A percentile compares a stretch with the other conserved stretches of the same genome.
Evolutionary conservation across 1,139 yeast genomes (phyloP).

Genomic region (Candida buenavistaensis): DNA sequence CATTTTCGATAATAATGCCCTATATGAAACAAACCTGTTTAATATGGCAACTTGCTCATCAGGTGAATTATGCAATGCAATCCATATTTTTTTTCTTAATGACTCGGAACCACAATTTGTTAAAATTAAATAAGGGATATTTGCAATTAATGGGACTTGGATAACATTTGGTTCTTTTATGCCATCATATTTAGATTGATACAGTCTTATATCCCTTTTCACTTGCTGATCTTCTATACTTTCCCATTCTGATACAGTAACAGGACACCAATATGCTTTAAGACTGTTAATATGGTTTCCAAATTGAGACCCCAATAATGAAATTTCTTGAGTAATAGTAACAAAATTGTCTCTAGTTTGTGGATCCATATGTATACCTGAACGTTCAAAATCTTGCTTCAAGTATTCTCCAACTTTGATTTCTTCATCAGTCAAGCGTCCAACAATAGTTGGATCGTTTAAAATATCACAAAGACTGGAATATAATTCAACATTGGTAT

Average conservation of each 20-base stretch:
- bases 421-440: conserved; percentile 65
- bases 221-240: conserved; percentile 23
- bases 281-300: conserved; percentile 53
- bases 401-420: conserved; percentile 77
- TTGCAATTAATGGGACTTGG: conserved; percentile 65
- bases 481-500: conserved; percentile 79
- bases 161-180: conserved; percentile 12
- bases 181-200: conserved; percentile 24
- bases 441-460: conserved; percentile 35
- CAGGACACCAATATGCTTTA: conserved; percentile 40
- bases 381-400: conserved; percentile 81
- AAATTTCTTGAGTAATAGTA: conserved; percentile 75
- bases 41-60: conserved; percentile 60
- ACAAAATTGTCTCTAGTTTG: conserved; percentile 70
- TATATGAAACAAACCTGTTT: conserved; percentile 57
- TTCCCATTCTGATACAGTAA: conserved; percentile 33
- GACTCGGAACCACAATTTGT: conserved; percentile 56
- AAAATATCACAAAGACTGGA: conserved; percentile 58
- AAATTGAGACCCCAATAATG: conserved; percentile 81
- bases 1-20: conserved; percentile 73
- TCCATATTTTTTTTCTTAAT: conserved; percentile 72
- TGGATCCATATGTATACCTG: conserved; percentile 84
- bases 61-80: conserved; percentile 62
- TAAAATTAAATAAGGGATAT: conserved; percentile 65
- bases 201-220: conserved; percentile 26